Percentiles rank a stretch among this genome's conserved stretches.
Evolutionary conservation across 352 stramenopile genomes (phyloP).

Genomic region (Globisporangium ultimum): DNA sequence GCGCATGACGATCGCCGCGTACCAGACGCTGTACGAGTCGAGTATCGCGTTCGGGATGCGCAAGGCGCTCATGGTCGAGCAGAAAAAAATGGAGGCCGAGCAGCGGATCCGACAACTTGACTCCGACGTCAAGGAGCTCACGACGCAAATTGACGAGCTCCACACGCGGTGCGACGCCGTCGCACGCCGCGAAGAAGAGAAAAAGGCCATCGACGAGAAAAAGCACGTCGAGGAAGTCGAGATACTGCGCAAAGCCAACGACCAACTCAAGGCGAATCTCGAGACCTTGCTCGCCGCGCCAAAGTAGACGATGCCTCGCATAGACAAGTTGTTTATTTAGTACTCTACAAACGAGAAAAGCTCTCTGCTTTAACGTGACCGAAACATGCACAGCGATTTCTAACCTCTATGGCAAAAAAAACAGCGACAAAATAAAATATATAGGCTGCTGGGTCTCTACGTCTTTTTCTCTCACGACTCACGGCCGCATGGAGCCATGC

Average conservation of each 20-base stretch:
- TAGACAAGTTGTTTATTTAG: too few species aligned
- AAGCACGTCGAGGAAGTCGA: constrained; percentile 88
- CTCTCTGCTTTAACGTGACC: too few species aligned
- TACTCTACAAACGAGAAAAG: too few species aligned
- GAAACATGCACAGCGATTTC: too few species aligned
- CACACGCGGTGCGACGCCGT: constrained; percentile 56
- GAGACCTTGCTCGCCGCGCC: constrained; percentile 73
- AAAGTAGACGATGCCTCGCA: too few species aligned
- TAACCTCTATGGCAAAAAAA: too few species aligned
- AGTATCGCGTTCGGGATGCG: constrained; percentile 92
- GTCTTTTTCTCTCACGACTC: constrained; percentile 1
- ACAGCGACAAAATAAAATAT: too few species aligned
- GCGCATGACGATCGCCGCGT: constrained; percentile 90
- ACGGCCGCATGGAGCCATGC: constrained; percentile 22
- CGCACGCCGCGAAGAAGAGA: constrained; percentile 57
- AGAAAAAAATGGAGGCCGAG: constrained; percentile 88
- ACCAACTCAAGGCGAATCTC: constrained; percentile 89
- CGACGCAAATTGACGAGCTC: constrained; percentile 73
- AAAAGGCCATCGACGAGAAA: constrained; percentile 71
- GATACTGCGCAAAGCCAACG: constrained; percentile 83
- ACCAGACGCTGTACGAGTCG: constrained; percentile 92
- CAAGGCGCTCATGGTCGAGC: constrained; percentile 92
- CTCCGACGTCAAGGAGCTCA: constrained; percentile 75
- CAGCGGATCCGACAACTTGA: constrained; percentile 80
- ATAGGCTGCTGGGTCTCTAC: too few species aligned